Conservation (phyloP, 2,329 filamentous ascomycete species). For the Alternaria postmessia region DNA sequence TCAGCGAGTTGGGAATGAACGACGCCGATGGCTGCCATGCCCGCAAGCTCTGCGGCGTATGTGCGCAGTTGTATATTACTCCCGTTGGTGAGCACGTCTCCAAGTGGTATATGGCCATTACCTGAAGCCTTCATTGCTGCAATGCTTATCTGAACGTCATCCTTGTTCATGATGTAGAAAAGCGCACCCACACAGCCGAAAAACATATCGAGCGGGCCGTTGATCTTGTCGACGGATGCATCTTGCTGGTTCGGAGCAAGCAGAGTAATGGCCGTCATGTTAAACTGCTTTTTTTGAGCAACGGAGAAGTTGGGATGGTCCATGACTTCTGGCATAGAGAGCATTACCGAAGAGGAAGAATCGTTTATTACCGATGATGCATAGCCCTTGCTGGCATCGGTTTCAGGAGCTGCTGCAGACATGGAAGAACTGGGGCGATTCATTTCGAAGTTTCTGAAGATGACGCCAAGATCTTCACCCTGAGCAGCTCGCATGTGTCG, state of each 20-base stretch:
- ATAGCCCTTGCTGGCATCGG: background rate
- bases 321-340: slow-evolving; percentile 1
- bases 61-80: slow-evolving; percentile 6
- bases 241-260: background rate
- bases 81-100: slow-evolving; percentile 13
- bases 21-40: slow-evolving; percentile 26
- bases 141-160: slow-evolving; percentile 15
- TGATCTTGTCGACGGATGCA: slow-evolving; percentile 13
- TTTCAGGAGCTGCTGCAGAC: background rate
- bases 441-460: slow-evolving; percentile 12
- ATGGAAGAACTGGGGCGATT: background rate
- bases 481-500: slow-evolving; percentile 11
- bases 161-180: slow-evolving; percentile 24
- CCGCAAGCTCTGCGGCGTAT: slow-evolving; percentile 23
- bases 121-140: slow-evolving; percentile 4
- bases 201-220: slow-evolving; percentile 17
- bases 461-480: slow-evolving; percentile 12
- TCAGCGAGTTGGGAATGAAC: slow-evolving; percentile 17
- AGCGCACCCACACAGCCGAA: slow-evolving; percentile 25
- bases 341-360: background rate
- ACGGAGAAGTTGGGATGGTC: slow-evolving; percentile 4
- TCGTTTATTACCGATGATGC: background rate
- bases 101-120: slow-evolving; percentile 7
- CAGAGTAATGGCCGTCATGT: background rate
- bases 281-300: slow-evolving; percentile 1